phyloP scores from a whole-genome alignment of 2,329 filamentous ascomycete genomes.

The Beauveria scarabaeidicola region DNA sequence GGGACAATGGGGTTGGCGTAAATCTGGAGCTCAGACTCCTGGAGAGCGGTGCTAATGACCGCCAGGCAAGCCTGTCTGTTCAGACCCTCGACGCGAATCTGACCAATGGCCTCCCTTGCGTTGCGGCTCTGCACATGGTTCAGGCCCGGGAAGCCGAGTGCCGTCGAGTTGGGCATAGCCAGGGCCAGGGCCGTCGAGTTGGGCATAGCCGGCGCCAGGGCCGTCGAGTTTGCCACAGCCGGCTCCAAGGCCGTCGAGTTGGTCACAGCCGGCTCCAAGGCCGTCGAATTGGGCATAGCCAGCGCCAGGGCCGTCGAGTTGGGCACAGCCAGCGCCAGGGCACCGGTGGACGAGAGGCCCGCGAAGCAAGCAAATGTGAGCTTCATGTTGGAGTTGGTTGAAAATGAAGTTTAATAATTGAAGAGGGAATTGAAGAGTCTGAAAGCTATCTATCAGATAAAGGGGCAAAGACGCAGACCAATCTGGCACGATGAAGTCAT shows the following conservation, averaged over 20 bases:
- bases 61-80: slow-evolving; percentile 3
- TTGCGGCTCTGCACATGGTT: slow-evolving; percentile 4
- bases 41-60: slow-evolving; percentile 5
- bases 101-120: slow-evolving; percentile 1
- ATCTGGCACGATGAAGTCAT: background rate
- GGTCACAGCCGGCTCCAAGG: background rate
- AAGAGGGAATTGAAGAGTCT: background rate
- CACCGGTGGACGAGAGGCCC: slow-evolving; percentile 3
- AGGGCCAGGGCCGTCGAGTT: background rate
- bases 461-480: background rate
- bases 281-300: background rate
- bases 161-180: background rate
- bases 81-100: background rate
- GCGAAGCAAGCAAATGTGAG: background rate
- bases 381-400: background rate
- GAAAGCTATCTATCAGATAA: too few species aligned
- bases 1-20: slow-evolving; percentile 5
- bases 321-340: background rate
- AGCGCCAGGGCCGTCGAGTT: background rate
- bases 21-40: slow-evolving; percentile 4
- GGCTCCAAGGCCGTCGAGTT: background rate
- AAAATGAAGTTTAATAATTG: too few species aligned
- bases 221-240: background rate
- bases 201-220: background rate
- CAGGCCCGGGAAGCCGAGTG: background rate